phyloP scores from a whole-genome alignment of 306 rosid genomes.

The Sechiopsis laciniata region DNA sequence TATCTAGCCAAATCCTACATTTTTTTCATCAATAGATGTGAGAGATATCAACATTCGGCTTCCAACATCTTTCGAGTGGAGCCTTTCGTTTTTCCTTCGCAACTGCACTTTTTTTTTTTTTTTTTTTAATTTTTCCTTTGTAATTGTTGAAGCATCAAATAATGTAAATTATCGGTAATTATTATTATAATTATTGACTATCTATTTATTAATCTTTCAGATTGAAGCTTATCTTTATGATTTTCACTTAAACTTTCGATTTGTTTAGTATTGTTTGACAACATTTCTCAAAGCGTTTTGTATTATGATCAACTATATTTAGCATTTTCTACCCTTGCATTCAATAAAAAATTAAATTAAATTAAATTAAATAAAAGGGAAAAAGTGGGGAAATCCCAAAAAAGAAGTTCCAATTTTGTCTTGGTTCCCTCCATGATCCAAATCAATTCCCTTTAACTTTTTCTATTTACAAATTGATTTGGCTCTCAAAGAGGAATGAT shows the following conservation, averaged over 20 bases:
- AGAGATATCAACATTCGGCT: too few species aligned
- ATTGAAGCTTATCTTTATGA: neutral
- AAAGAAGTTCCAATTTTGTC: neutral
- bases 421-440: neutral
- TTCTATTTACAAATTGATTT: conserved; percentile 1
- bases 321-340: neutral
- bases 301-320: neutral
- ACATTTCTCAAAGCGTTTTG: neutral
- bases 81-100: too few species aligned
- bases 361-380: neutral
- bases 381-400: neutral
- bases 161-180: too few species aligned
- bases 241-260: neutral
- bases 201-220: too few species aligned
- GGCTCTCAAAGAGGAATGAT: neutral
- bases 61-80: too few species aligned
- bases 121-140: too few species aligned
- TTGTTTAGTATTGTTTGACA: neutral
- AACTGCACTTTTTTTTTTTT: too few species aligned
- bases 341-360: neutral
- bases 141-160: too few species aligned
- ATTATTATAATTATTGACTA: too few species aligned
- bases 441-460: neutral
- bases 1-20: too few species aligned
- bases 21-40: too few species aligned